Percentiles rank a stretch among this genome's conserved stretches.
phyloP scores from a whole-genome alignment of 352 stramenopile genomes.

The Pythium brachiatum region DNA sequence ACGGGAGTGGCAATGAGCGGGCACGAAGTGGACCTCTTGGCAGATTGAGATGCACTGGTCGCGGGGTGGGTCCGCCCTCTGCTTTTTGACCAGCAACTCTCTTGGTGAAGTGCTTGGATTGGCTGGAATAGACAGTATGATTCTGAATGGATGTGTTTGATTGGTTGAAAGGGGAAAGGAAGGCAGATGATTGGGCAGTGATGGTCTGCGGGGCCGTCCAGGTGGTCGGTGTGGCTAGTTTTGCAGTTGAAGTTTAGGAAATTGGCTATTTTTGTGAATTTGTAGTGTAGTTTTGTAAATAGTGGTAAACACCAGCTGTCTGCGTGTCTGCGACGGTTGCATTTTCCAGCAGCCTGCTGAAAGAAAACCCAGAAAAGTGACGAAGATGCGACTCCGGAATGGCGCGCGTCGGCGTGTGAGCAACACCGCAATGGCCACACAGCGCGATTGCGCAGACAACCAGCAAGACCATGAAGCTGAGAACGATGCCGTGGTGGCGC shows the following conservation, averaged over 20 bases:
- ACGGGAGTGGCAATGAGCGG: background rate
- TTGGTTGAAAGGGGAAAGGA: background rate
- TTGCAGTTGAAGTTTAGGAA: slow-evolving; percentile 19
- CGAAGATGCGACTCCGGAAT: slow-evolving; percentile 23
- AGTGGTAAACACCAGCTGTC: background rate
- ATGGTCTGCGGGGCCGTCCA: background rate
- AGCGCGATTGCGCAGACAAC: background rate
- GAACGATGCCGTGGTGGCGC: background rate
- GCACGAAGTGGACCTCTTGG: slow-evolving; percentile 1
- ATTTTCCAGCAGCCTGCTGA: background rate
- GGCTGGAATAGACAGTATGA: slow-evolving; percentile 2
- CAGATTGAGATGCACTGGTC: slow-evolving; percentile 1
- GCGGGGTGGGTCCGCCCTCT: slow-evolving; percentile 1
- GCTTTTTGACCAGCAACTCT: slow-evolving; percentile 7
- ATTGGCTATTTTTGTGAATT: background rate
- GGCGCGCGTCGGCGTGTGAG: slow-evolving; percentile 11
- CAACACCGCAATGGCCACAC: background rate
- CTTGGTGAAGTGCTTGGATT: background rate
- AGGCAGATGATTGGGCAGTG: background rate
- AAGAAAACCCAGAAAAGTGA: background rate
- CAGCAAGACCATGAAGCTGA: background rate
- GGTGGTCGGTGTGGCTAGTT: slow-evolving; percentile 12
- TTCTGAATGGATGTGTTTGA: background rate
- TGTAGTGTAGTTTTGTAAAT: background rate
- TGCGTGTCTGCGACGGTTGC: background rate